These are phyloP conservation scores for Halophytophthora polymorphica DNA, from an alignment of 352 stramenopile species.

Conservation along the genomic window DNA sequence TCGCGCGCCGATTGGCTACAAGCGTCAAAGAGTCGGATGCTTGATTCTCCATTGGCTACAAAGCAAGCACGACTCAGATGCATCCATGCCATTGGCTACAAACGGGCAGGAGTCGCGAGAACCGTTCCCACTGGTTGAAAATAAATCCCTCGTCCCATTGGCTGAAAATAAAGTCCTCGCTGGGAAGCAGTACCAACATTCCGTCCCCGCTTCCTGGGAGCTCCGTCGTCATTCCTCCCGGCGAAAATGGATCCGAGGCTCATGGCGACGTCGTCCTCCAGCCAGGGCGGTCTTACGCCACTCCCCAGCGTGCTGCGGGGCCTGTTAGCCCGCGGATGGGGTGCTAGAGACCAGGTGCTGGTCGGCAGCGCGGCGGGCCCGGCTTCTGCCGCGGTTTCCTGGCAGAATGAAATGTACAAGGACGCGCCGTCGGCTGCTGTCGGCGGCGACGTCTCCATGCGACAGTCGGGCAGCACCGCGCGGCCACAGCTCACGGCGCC, in stretches of 20 bases:
- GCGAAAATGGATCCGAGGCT: slow-evolving; percentile 3
- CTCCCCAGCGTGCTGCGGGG: slow-evolving; percentile 4
- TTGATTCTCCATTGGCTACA: too few species aligned
- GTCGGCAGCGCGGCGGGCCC: slow-evolving; percentile 3
- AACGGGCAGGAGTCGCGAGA: too few species aligned
- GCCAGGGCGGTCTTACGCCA: slow-evolving; percentile 6
- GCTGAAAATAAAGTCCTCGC: too few species aligned
- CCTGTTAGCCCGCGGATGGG: slow-evolving; percentile 6
- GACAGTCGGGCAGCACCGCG: background rate
- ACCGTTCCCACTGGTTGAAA: too few species aligned
- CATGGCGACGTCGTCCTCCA: slow-evolving; percentile 31
- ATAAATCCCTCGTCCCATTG: too few species aligned
- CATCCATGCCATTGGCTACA: too few species aligned
- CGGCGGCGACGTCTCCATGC: background rate
- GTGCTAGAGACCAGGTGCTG: background rate
- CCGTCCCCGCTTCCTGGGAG: too few species aligned
- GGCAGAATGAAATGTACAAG: background rate
- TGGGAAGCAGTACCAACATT: too few species aligned
- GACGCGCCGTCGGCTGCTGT: background rate
- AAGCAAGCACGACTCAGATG: too few species aligned
- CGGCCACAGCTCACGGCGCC: slow-evolving; percentile 3
- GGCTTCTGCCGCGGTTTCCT: slow-evolving; percentile 3
- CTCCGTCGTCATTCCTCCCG: background rate
- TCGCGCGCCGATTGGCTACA: too few species aligned
- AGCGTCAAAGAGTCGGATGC: too few species aligned